Percentiles rank a stretch among this genome's conserved stretches.
Evolutionary conservation across 2,329 filamentous ascomycete species (phyloP).

Genomic region (Curvularia eragrostidis): DNA sequence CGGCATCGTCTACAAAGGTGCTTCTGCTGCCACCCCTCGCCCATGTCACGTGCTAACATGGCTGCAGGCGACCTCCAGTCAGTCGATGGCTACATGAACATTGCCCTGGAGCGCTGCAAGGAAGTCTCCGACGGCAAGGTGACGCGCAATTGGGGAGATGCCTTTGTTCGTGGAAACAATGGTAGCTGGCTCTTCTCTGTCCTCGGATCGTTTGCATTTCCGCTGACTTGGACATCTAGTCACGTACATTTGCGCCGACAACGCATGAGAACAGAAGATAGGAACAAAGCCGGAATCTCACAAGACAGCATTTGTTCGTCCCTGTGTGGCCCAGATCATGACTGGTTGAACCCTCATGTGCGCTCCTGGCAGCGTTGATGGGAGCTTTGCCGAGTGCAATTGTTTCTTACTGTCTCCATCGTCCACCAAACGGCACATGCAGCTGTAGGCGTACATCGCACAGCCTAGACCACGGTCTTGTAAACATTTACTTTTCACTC

Average conservation of each 20-base stretch:
- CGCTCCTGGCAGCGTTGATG: slow-evolving; percentile 1
- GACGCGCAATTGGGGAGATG: slow-evolving; percentile 86
- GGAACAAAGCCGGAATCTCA: not conserved
- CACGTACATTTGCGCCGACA: slow-evolving; percentile 44
- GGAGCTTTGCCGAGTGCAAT: slow-evolving; percentile 6
- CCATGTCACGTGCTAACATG: slow-evolving; percentile 13
- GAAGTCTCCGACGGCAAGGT: slow-evolving; percentile 88
- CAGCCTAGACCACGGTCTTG: not conserved
- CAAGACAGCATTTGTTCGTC: not conserved
- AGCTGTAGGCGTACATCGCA: not conserved
- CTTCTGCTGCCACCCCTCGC: slow-evolving; percentile 10
- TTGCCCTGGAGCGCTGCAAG: slow-evolving; percentile 92
- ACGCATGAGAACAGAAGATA: slow-evolving; percentile 22
- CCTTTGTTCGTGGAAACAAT: slow-evolving; percentile 95
- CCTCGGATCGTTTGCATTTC: not conserved
- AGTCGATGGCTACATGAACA: slow-evolving; percentile 99
- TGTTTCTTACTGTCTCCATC: not conserved
- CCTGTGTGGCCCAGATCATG: not conserved
- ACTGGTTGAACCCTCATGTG: slow-evolving; percentile 1
- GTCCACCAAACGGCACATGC: not conserved
- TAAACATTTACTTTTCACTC: not conserved
- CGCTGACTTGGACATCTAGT: slow-evolving; percentile 29
- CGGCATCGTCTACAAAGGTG: slow-evolving; percentile 97
- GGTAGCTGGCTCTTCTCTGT: slow-evolving; percentile 60
- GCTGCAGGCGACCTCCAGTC: slow-evolving; percentile 86